Base-by-base conservation (phyloP, 805 yeast genomes). In the Yarrowia divulgata region DNA sequence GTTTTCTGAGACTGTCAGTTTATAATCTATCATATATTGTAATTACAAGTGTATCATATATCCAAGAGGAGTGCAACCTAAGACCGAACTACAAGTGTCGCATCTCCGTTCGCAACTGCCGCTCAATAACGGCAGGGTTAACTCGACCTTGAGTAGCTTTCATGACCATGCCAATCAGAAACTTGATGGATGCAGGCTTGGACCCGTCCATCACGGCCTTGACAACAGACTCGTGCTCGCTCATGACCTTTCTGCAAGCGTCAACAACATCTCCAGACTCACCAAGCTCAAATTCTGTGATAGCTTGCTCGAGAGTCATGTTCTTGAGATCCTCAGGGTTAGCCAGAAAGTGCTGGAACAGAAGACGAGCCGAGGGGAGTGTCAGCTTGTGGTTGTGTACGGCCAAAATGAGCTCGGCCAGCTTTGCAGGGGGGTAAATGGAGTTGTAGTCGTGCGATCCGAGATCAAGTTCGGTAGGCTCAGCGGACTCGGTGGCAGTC, bases 121-220 rank as follows among this genome's bases (percentile, higher is more conserved):
- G 29, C 49, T 72, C 73, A n/a, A 72, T 70, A 2, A 57, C 52
- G 13, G 57, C 60, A 7, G 76, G 74, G 34, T 74, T 74, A 8
- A 74, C 91, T 84, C 71, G 84, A 3, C 98, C 98, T 72, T 88
- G 90, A 1, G 91, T 85, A 69, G 83, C 80, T 74, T 87, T 86
- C 97, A 95, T 91, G 19, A 92, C 96, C 75, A 85, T 86, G 0
- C 98, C 98, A 3, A 95, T 84, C 69, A 95, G 80, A 74, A 82
- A 91, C 74, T 92, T 90, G n/a, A 94, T 74, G 13, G 93, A 86
- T 43, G 85, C 85, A 50, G 79, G 78, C 72, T 85, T 86, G 68
- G 88, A 87, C 1, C 93, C 93, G 0, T 79, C 73, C 29, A 76
- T 76, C 35, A 92, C 83, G 64, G 85, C 85, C 19, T 81, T 78